Evolutionary conservation across 2,329 filamentous ascomycete species (phyloP).

Genomic region (Penicillium olsonii): DNA sequence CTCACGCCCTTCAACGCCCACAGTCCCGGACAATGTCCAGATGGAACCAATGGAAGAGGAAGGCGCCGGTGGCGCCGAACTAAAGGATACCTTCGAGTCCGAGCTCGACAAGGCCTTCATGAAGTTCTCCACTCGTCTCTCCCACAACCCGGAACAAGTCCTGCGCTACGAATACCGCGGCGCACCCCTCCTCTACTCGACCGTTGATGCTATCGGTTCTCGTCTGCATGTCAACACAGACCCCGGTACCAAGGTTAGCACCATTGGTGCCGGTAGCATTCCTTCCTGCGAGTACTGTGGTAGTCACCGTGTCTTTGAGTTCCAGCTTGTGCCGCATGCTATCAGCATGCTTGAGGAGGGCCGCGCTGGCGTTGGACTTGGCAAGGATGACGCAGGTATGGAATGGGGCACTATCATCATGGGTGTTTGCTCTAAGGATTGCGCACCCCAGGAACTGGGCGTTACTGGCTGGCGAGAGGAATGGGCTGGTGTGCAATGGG

Average conservation of each 20-base stretch:
- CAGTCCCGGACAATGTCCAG: constrained; percentile 50
- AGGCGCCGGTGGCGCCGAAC: constrained; percentile 39
- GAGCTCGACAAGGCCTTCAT: constrained; percentile 75
- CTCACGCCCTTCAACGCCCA: constrained; percentile 56
- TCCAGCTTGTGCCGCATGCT: constrained; percentile 87
- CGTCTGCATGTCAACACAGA: constrained; percentile 48
- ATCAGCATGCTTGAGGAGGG: constrained; percentile 83
- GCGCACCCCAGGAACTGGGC: constrained; percentile 63
- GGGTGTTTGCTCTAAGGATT: constrained; percentile 80
- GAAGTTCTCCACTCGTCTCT: constrained; percentile 74
- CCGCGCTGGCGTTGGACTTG: constrained; percentile 61
- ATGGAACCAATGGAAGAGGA: constrained; percentile 41
- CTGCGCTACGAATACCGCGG: constrained; percentile 79
- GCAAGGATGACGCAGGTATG: constrained; percentile 73
- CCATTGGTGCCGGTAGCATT: constrained; percentile 49
- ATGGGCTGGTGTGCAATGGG: constrained; percentile 98
- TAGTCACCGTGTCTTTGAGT: constrained; percentile 75
- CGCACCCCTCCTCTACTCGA: constrained; percentile 75
- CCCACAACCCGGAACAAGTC: constrained; percentile 79
- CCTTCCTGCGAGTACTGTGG: constrained; percentile 79
- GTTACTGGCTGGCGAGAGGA: constrained; percentile 83
- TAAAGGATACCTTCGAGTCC: constrained; percentile 75
- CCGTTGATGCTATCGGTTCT: constrained; percentile 72
- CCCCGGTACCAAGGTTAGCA: constrained; percentile 30
- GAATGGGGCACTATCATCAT: constrained; percentile 95